phyloP scores from a whole-genome alignment of 2,329 filamentous ascomycete species.

The Microdochium paspali region DNA sequence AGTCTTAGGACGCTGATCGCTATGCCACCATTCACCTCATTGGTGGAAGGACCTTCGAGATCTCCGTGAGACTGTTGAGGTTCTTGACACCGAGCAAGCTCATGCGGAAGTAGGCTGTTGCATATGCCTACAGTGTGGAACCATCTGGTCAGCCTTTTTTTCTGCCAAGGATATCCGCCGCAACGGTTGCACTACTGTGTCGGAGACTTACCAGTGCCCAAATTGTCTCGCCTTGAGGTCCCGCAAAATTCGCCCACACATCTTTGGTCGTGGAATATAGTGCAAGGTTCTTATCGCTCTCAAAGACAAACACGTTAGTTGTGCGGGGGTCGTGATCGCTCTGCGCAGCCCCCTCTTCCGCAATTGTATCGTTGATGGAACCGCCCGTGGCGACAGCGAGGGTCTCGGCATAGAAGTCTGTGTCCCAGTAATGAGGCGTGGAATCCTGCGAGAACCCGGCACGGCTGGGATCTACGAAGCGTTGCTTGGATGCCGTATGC shows the following conservation, averaged over 20 bases:
- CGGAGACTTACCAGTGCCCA: slow-evolving; percentile 15
- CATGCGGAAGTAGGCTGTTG: slow-evolving; percentile 31
- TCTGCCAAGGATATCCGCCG: too few species aligned
- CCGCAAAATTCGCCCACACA: slow-evolving; percentile 14
- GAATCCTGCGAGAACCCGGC: slow-evolving; percentile 32
- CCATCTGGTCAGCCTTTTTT: too few species aligned
- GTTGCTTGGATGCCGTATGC: slow-evolving; percentile 38
- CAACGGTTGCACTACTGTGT: too few species aligned
- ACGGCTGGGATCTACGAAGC: slow-evolving; percentile 28
- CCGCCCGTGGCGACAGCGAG: slow-evolving; percentile 8
- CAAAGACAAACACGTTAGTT: slow-evolving; percentile 21
- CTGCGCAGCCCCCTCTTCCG: background rate
- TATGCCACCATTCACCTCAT: too few species aligned
- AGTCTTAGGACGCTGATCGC: too few species aligned
- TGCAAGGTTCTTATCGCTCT: slow-evolving; percentile 18
- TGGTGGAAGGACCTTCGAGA: slow-evolving; percentile 26
- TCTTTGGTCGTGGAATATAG: slow-evolving; percentile 8
- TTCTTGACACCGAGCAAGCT: slow-evolving; percentile 34
- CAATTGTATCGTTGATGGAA: background rate
- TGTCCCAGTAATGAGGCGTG: slow-evolving; percentile 40
- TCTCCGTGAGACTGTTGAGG: slow-evolving; percentile 33
- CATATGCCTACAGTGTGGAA: slow-evolving; percentile 17
- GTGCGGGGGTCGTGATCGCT: slow-evolving; percentile 7
- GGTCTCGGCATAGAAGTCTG: slow-evolving; percentile 34
- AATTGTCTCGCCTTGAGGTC: slow-evolving; percentile 6